Base-by-base conservation (phyloP, 192 early-diverging fungal species). In the Endogone sp. region DNA sequence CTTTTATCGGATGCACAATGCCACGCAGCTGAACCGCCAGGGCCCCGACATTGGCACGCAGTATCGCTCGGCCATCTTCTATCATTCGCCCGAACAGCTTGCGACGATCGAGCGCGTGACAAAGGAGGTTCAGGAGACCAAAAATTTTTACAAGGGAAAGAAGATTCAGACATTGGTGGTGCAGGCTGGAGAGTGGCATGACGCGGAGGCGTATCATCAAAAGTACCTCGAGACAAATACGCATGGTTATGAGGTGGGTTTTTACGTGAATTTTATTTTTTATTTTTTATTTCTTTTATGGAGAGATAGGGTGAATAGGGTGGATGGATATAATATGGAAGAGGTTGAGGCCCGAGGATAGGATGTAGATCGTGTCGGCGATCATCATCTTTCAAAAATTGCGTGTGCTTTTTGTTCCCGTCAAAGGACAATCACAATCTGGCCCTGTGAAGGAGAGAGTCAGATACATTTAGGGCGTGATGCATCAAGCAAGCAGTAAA, bases 1-100 rank as follows among this genome's bases (percentile, higher is more conserved):
- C 70, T 97, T 97, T 74, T 96, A 91, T 76, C 86, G 86, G 69
- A 88, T 86, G 73, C 90, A 94, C 76, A 92, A 98, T 71, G 94
- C 96, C 2, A 96, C 94, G 2, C 93, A 91, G 21, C 67, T 84
- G 26, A 90, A 93, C 73, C 81, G 83, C 2, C 94, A 96, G 70
- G 95, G 95, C 4, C 82, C 81, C 62, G 94, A 98, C 73, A 64
- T 82, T 49, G 94, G 96, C 22, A 86, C 90, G n/a, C 96, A 98
- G 81, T 85, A 98, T 83, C 85, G 95, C 4, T 91, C 89, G 2
- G 92, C 83, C 22, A 94, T 98, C 70, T 93, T 93, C 69, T 93
- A 90, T 73, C 90, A 93, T 75, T 79, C 72, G 24, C 75, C 79
- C 3, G 82, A 91, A 66, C 94, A 98, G 74, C 83, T 86, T 70